Conservation (phyloP, 805 yeast species). For the Teunomyces panamensis region DNA sequence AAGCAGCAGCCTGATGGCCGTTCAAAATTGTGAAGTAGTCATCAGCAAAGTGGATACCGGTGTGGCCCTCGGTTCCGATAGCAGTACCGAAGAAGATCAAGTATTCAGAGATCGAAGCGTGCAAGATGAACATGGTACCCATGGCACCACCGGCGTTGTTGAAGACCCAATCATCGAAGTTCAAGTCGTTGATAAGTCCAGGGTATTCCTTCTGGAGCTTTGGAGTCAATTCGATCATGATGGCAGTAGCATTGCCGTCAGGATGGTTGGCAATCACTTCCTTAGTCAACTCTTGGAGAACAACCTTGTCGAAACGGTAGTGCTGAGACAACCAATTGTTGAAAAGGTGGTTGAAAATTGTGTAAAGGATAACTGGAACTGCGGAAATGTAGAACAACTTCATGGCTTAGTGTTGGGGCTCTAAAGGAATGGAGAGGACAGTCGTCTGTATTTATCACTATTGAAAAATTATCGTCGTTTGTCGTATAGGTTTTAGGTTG, state of each 20-base stretch:
- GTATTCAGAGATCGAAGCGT: slow-evolving; percentile 92
- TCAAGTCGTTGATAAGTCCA: slow-evolving; percentile 64
- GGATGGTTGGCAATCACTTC: slow-evolving; percentile 53
- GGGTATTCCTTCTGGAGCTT: slow-evolving; percentile 66
- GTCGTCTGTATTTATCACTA: not conserved
- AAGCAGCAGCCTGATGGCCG: slow-evolving; percentile 77
- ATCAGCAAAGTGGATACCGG: slow-evolving; percentile 95
- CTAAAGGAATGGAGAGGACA: not conserved
- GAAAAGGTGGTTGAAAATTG: slow-evolving; percentile 40
- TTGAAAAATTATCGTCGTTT: slow-evolving; percentile 1
- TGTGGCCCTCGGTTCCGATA: slow-evolving; percentile 93
- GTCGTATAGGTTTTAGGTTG: not conserved
- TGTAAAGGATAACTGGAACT: slow-evolving; percentile 25
- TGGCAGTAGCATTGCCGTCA: slow-evolving; percentile 56
- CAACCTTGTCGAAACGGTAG: slow-evolving; percentile 68
- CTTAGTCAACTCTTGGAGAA: slow-evolving; percentile 56
- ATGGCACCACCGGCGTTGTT: slow-evolving; percentile 99
- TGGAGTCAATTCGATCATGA: slow-evolving; percentile 61
- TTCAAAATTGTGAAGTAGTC: slow-evolving; percentile 89
- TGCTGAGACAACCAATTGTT: slow-evolving; percentile 65
- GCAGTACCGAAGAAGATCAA: slow-evolving; percentile 92
- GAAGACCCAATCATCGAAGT: slow-evolving; percentile 86
- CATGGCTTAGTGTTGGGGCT: slow-evolving; percentile 13
- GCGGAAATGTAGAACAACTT: slow-evolving; percentile 22
- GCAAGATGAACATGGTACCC: slow-evolving; percentile 93